Percentiles rank a stretch among this genome's conserved stretches.
phyloP scores from a whole-genome alignment of 2,329 filamentous ascomycete species.

The Penicillium sp. region DNA sequence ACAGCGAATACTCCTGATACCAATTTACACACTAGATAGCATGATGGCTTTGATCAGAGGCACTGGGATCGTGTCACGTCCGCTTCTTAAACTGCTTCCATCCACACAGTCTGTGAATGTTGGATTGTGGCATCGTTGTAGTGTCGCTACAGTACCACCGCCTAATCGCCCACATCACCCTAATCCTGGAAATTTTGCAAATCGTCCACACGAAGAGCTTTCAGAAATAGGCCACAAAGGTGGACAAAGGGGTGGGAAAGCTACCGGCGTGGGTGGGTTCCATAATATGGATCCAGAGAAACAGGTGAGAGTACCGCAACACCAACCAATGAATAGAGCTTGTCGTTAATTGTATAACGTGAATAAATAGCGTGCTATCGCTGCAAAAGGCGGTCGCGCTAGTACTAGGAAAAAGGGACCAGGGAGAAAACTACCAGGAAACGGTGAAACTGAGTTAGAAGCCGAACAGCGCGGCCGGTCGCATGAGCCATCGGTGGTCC shows the following conservation, averaged over 20 bases:
- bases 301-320: conserved; percentile 19
- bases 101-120: conserved; percentile 1
- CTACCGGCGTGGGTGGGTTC: conserved; percentile 27
- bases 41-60: background rate
- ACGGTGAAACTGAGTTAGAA: conserved; percentile 9
- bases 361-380: conserved; percentile 21
- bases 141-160: conserved; percentile 16
- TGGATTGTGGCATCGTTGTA: conserved; percentile 4
- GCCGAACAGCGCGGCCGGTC: conserved; percentile 5
- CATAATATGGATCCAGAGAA: conserved; percentile 30
- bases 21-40: background rate
- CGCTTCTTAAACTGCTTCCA: conserved; percentile 5
- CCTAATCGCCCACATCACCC: conserved; percentile 20
- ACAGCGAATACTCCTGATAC: background rate
- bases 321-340: background rate
- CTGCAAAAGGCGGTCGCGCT: conserved; percentile 28
- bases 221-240: conserved; percentile 26
- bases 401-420: conserved; percentile 5
- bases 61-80: conserved; percentile 4
- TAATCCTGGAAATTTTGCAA: conserved; percentile 38
- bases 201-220: conserved; percentile 28
- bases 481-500: conserved; percentile 19
- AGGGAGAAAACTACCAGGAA: background rate
- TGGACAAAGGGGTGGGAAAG: conserved; percentile 29
- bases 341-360: background rate